A percentile compares a stretch with the other conserved stretches of the same genome.
Evolutionary conservation across 1,284 basidiomycete species (phyloP).

Genomic region (Cystobasidium slooffiae): DNA sequence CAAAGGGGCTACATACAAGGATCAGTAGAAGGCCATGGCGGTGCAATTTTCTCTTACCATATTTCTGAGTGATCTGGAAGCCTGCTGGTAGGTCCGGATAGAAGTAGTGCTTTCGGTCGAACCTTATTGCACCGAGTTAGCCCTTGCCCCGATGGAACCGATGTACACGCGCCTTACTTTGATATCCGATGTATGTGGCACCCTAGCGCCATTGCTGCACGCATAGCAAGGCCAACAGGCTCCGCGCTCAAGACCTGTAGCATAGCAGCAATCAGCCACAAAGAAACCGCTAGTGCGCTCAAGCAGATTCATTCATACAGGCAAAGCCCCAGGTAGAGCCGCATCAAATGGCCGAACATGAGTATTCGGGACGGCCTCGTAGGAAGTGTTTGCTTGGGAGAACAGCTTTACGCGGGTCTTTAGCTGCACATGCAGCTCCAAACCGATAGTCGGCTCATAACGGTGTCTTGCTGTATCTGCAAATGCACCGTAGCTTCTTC

Average conservation of each 20-base stretch:
- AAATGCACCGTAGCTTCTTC: conserved; percentile 11
- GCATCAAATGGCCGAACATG: conserved; percentile 84
- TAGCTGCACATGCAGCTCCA: conserved; percentile 95
- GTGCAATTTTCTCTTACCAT: conserved; percentile 67
- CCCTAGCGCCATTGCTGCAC: conserved; percentile 80
- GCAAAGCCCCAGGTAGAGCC: conserved; percentile 89
- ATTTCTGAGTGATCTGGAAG: conserved; percentile 97
- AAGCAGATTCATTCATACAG: conserved; percentile 63
- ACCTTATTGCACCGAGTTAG: conserved; percentile 55
- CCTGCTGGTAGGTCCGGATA: conserved; percentile 92
- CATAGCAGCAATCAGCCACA: background rate
- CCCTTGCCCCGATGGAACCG: background rate
- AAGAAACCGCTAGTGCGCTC: background rate
- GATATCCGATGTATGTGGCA: conserved; percentile 62
- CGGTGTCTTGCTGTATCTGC: background rate
- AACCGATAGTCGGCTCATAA: conserved; percentile 66
- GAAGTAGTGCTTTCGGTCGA: conserved; percentile 98
- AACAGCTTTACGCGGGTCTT: conserved; percentile 86
- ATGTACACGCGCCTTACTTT: conserved; percentile 27
- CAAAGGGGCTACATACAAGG: conserved; percentile 67
- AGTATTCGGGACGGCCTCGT: conserved; percentile 68
- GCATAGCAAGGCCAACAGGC: conserved; percentile 78
- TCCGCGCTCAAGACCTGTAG: conserved; percentile 72
- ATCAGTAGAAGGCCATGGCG: too few species aligned
- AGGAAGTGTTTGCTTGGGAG: conserved; percentile 71